phyloP scores from a whole-genome alignment of 345 rosid species.

The Hevea brasiliensis region DNA sequence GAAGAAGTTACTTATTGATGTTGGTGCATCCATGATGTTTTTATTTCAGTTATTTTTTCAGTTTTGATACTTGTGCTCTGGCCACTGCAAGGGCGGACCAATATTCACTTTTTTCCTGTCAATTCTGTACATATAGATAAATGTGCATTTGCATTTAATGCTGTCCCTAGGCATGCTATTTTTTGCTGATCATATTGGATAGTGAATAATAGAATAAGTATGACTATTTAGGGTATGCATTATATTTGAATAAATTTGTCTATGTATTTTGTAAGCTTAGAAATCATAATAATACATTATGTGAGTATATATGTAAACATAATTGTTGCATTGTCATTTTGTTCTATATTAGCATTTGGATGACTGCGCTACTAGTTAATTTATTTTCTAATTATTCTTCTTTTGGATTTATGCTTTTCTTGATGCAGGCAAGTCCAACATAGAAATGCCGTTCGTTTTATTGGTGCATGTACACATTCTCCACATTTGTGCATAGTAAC shows the following conservation, averaged over 20 bases:
- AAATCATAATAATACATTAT: neutral
- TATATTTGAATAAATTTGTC: neutral
- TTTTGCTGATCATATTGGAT: neutral
- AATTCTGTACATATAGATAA: neutral
- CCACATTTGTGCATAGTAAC: slow-evolving; percentile 70
- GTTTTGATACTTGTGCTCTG: neutral
- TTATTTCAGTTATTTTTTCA: neutral
- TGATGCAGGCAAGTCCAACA: slow-evolving; percentile 62
- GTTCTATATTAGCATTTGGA: neutral
- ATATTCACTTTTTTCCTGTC: too few species aligned
- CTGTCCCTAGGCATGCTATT: neutral
- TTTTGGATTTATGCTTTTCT: neutral
- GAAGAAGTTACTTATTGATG: too few species aligned
- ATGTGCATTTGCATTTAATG: neutral
- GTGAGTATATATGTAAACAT: neutral
- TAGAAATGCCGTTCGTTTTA: slow-evolving; percentile 60
- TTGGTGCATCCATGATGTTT: neutral
- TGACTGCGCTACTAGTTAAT: neutral
- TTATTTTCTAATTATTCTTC: neutral
- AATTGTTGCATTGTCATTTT: neutral
- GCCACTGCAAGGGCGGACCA: neutral
- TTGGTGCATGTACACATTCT: slow-evolving; percentile 63
- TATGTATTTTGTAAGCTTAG: too few species aligned
- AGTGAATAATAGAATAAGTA: neutral
- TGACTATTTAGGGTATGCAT: too few species aligned